These are phyloP conservation scores for Aspergillus ustus DNA, from an alignment of 2,329 filamentous ascomycete genomes.

Conservation along the genomic window DNA sequence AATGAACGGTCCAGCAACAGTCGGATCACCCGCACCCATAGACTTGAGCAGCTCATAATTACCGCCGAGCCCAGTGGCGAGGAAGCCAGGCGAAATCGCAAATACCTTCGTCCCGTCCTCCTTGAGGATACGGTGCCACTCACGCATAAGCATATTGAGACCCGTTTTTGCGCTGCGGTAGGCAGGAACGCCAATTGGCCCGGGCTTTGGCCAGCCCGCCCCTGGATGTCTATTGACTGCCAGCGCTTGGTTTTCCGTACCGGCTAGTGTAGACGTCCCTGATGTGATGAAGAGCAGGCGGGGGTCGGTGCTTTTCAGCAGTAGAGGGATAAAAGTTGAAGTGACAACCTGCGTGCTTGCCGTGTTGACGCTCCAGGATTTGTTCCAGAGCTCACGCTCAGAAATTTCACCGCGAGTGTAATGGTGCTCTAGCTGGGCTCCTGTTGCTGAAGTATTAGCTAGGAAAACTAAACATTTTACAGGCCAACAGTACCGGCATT, in stretches of 20 bases:
- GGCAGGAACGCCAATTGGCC: conserved; percentile 23
- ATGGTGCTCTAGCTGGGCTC: not conserved
- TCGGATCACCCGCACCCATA: conserved; percentile 22
- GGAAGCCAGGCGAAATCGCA: conserved; percentile 51
- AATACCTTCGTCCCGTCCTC: conserved; percentile 55
- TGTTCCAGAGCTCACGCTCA: conserved; percentile 32
- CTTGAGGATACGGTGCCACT: conserved; percentile 42
- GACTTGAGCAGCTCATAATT: conserved; percentile 20
- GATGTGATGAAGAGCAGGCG: conserved; percentile 48
- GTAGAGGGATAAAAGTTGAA: conserved; percentile 38
- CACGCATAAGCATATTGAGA: conserved; percentile 52
- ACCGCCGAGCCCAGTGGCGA: conserved; percentile 44
- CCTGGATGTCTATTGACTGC: conserved; percentile 34
- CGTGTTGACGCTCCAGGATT: conserved; percentile 46
- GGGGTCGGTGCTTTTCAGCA: conserved; percentile 34
- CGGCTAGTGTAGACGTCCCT: conserved; percentile 39
- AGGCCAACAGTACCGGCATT: conserved; percentile 17
- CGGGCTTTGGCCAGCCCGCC: not conserved
- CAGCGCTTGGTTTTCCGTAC: conserved; percentile 33
- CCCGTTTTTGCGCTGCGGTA: conserved; percentile 52
- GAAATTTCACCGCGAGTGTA: not conserved
- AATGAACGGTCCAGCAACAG: conserved; percentile 18
- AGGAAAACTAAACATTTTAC: no score
- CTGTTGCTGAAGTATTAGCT: not conserved
- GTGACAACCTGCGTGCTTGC: conserved; percentile 44